Percentiles rank a stretch among this genome's conserved stretches.
Conservation (phyloP, 768 basidiomycete species). For the Pulveroboletus frians region DNA sequence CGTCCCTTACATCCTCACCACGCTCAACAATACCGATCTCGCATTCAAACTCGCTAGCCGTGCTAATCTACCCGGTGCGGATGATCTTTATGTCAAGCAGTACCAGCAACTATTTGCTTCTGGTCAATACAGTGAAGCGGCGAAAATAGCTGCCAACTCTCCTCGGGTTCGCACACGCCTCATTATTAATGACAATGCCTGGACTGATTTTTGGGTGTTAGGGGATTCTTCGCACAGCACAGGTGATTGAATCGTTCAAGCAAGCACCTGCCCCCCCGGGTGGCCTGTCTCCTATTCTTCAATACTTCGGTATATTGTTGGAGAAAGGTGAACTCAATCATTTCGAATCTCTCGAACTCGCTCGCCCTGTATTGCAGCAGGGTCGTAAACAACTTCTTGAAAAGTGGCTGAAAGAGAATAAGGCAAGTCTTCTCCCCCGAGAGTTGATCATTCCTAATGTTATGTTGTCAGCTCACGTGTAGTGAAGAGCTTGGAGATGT, state of each 20-base stretch:
- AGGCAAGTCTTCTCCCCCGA: constrained; percentile 43
- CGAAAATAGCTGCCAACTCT: constrained; percentile 96
- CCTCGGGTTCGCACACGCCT: constrained; percentile 58
- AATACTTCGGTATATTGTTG: constrained; percentile 97
- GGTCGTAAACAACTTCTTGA: constrained; percentile 95
- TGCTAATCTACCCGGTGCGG: constrained; percentile 94
- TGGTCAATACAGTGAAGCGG: constrained; percentile 89
- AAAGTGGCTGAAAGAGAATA: constrained; percentile 99
- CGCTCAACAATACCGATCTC: constrained; percentile 94
- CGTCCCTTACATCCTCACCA: constrained; percentile 89
- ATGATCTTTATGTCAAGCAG: constrained; percentile 92
- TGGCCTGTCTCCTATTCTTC: constrained; percentile 89
- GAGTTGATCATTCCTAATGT: constrained; percentile 15
- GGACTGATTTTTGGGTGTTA: constrained; percentile 26
- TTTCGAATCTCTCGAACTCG: constrained; percentile 90
- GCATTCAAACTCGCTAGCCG: constrained; percentile 97
- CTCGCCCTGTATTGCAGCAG: constrained; percentile 92
- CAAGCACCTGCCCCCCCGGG: constrained; percentile 86
- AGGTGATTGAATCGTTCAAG: constrained; percentile 98
- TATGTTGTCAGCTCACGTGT: constrained; percentile 72
- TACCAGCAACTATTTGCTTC: constrained; percentile 87
- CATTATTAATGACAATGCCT: background rate
- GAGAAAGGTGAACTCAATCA: constrained; percentile 99
- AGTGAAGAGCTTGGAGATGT: constrained; percentile 98
- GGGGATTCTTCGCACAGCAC: constrained; percentile 92